Percentiles rank a stretch among this genome's conserved stretches.
Conservation (phyloP, 139 green algal species). For the Mesotaenium endlicherianum region DNA sequence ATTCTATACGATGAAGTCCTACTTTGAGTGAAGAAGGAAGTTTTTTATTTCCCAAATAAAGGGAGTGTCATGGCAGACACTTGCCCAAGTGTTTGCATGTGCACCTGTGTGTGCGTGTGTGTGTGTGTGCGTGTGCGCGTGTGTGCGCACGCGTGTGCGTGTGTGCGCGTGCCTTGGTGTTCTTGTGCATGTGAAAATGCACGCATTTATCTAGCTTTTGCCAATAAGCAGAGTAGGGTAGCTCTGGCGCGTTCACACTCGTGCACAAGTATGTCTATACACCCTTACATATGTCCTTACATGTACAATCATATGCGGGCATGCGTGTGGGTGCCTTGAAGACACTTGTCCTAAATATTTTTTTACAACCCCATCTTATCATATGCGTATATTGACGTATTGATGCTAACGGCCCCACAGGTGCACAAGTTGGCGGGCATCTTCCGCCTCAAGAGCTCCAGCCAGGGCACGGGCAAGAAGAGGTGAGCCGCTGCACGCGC, state of each 20-base stretch:
- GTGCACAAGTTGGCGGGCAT: conserved; percentile 30
- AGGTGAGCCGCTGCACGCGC: not conserved
- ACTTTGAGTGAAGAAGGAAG: too few relatives aligned
- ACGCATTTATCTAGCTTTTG: too few relatives aligned
- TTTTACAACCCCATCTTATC: not conserved
- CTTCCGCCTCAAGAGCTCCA: conserved; percentile 17
- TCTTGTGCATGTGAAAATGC: too few relatives aligned
- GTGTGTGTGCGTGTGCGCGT: too few relatives aligned
- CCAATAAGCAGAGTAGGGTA: not conserved
- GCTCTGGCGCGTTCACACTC: not conserved
- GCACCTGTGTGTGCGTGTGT: too few relatives aligned
- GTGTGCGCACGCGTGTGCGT: too few relatives aligned
- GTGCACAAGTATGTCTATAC: not conserved
- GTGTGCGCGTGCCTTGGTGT: too few relatives aligned
- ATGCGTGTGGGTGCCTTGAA: not conserved
- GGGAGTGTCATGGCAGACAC: too few relatives aligned
- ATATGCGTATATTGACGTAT: not conserved
- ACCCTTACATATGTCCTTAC: not conserved
- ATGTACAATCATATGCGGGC: not conserved
- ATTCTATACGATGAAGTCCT: too few relatives aligned
- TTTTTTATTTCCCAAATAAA: too few relatives aligned
- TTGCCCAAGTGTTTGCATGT: too few relatives aligned
- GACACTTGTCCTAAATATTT: not conserved
- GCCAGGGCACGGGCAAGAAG: conserved; percentile 25
- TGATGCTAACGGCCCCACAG: not conserved